These are phyloP conservation scores for Apophysomyces variabilis DNA, from an alignment of 371 early-diverging fungal genomes.

Conservation along the genomic window DNA sequence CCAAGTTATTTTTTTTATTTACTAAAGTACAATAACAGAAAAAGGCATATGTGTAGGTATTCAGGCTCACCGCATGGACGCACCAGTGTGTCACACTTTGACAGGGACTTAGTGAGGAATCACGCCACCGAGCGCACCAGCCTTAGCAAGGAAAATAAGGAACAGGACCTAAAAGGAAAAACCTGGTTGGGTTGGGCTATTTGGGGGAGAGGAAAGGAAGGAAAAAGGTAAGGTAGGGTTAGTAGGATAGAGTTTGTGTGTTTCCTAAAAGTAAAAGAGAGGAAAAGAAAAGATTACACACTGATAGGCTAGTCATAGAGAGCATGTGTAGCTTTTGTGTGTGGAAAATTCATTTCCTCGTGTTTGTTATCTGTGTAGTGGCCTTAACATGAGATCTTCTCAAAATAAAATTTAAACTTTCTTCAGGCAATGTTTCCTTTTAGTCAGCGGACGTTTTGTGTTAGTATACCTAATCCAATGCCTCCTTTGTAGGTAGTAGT, in stretches of 20 bases:
- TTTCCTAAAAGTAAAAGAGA: no score
- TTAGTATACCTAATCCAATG: background rate
- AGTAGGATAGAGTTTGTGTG: no score
- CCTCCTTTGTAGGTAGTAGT: background rate
- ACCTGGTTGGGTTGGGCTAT: no score
- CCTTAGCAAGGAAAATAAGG: background rate
- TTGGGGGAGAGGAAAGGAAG: no score
- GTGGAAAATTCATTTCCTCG: conserved; percentile 1
- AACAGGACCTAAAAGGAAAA: no score
- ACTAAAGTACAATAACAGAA: no score
- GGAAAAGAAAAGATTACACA: no score
- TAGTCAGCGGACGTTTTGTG: conserved; percentile 4
- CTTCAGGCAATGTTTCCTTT: conserved; percentile 4
- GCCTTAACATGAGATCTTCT: conserved; percentile 5
- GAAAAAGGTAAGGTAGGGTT: no score
- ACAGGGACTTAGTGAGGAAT: background rate
- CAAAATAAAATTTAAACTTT: conserved; percentile 8
- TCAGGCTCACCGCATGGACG: background rate
- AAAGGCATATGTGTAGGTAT: no score
- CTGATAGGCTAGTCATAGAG: background rate
- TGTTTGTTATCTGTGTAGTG: conserved; percentile 1
- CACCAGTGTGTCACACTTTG: conserved; percentile 1
- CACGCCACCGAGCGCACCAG: conserved; percentile 2
- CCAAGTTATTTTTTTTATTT: no score
- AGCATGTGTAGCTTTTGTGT: background rate